These are phyloP conservation scores for Grigorovia transvaalensis DNA, from an alignment of 805 yeast genomes.

Conservation along the genomic window DNA sequence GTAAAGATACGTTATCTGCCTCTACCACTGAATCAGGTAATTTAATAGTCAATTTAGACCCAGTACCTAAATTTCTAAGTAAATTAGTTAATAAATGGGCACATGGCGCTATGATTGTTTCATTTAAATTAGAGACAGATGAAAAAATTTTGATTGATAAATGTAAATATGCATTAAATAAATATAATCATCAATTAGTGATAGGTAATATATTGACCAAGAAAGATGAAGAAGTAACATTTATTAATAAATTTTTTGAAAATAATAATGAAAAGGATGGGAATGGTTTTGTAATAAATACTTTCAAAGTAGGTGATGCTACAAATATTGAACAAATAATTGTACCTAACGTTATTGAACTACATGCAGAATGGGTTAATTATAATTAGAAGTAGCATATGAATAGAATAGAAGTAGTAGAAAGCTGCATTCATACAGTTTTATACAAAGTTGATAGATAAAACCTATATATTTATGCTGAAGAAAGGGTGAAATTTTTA, in stretches of 20 bases:
- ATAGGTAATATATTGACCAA: constrained; percentile 89
- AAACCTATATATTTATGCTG: too few relatives aligned
- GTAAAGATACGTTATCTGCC: constrained; percentile 4
- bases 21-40: constrained; percentile 42
- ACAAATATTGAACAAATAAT: constrained; percentile 61
- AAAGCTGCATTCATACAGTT: too few relatives aligned
- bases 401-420: neutral
- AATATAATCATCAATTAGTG: constrained; percentile 88
- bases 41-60: constrained; percentile 76
- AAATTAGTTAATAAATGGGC: constrained; percentile 91
- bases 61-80: constrained; percentile 88
- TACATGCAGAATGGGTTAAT: constrained; percentile 56
- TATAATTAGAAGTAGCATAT: constrained; percentile 8
- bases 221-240: constrained; percentile 78
- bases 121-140: constrained; percentile 92
- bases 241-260: constrained; percentile 37
- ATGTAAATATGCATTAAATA: constrained; percentile 64
- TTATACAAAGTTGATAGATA: too few relatives aligned
- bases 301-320: constrained; percentile 7
- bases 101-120: constrained; percentile 85
- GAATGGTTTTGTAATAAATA: constrained; percentile 33
- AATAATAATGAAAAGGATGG: constrained; percentile 37
- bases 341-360: constrained; percentile 61
- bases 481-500: too few relatives aligned
- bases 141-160: constrained; percentile 55